A percentile compares a stretch with the other conserved stretches of the same genome.
Conservation (phyloP, 2,329 filamentous ascomycete species). For the Colletotrichum falcatum region DNA sequence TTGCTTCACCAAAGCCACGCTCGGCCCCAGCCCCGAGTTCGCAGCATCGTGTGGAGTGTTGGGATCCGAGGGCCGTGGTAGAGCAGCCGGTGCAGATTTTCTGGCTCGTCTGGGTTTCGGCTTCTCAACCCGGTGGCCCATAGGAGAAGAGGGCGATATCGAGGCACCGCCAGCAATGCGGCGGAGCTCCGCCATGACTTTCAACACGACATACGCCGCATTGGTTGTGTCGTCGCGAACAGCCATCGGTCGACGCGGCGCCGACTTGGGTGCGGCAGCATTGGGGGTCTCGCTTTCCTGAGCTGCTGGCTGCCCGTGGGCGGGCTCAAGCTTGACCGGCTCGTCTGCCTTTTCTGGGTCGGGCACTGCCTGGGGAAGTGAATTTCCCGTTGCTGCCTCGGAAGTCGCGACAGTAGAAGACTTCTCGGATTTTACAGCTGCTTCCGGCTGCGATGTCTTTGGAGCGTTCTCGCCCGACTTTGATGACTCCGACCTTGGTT, state of each 20-base stretch:
- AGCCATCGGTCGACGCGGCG: constrained; percentile 54
- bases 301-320: background rate
- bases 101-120: constrained; percentile 50
- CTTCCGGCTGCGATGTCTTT: background rate
- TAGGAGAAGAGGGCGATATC: background rate
- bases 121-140: background rate
- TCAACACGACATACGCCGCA: constrained; percentile 58
- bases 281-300: background rate
- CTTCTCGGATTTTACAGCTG: background rate
- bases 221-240: constrained; percentile 60
- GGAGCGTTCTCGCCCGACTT: background rate
- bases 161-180: constrained; percentile 48
- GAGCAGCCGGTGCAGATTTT: constrained; percentile 55
- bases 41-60: background rate
- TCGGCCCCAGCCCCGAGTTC: background rate
- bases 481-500: constrained; percentile 46
- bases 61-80: constrained; percentile 39
- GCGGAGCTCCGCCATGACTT: constrained; percentile 55
- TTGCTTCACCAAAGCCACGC: background rate
- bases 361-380: background rate
- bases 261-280: constrained; percentile 36
- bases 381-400: background rate
- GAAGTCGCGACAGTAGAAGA: background rate
- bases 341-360: background rate
- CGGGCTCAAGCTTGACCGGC: background rate